Conservation (phyloP, 2,329 filamentous ascomycete genomes). For the Thelonectria discophora region DNA sequence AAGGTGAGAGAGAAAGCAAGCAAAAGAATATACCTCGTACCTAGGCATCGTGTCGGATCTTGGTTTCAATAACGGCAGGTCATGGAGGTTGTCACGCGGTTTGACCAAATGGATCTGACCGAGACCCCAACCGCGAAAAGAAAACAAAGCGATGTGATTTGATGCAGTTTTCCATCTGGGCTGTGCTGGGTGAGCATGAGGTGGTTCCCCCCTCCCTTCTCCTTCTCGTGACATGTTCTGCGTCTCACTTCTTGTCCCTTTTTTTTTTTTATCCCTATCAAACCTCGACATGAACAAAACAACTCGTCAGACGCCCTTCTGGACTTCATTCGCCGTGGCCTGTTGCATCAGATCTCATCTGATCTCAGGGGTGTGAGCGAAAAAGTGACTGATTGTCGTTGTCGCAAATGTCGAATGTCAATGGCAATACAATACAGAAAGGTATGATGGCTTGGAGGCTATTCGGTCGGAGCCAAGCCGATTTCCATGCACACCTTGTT, state of each 20-base stretch:
- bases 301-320: slow-evolving; percentile 8
- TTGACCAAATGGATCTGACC: slow-evolving; percentile 19
- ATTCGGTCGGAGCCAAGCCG: neutral
- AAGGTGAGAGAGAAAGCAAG: no score
- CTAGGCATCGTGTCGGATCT: slow-evolving; percentile 13
- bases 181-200: slow-evolving; percentile 11
- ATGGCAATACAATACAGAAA: no score
- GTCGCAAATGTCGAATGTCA: neutral
- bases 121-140: no score
- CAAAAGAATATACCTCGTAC: no score
- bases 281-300: neutral
- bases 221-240: no score
- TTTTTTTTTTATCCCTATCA: no score
- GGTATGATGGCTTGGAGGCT: neutral
- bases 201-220: neutral
- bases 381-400: no score
- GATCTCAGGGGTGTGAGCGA: slow-evolving; percentile 21
- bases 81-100: slow-evolving; percentile 19
- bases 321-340: slow-evolving; percentile 3
- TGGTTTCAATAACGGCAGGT: neutral
- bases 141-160: slow-evolving; percentile 8
- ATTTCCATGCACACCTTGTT: neutral
- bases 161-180: slow-evolving; percentile 2
- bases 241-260: slow-evolving; percentile 2
- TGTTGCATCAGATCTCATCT: slow-evolving; percentile 39